Percentiles rank a stretch among this genome's conserved stretches.
phyloP scores from a whole-genome alignment of 805 yeast genomes.

The Hermanozyma aechmeae region DNA sequence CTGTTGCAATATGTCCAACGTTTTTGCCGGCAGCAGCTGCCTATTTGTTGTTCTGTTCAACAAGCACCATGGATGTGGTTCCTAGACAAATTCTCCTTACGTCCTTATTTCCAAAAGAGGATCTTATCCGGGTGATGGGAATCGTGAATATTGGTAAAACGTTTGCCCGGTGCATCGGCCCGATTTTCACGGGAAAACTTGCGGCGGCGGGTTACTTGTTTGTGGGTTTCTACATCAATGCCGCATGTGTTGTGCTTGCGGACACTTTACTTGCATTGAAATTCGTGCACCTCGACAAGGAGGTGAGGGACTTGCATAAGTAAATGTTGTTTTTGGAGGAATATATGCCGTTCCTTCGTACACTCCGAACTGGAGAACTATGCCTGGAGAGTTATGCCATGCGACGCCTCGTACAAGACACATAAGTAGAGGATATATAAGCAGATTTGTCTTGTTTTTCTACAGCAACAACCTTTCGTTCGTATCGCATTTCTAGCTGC shows the following conservation, averaged over 20 bases:
- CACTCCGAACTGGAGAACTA: too few relatives aligned
- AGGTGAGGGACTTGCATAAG: slow-evolving; percentile 11
- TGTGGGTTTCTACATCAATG: slow-evolving; percentile 44
- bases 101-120: slow-evolving; percentile 50
- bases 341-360: not conserved
- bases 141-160: slow-evolving; percentile 82
- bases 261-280: slow-evolving; percentile 35
- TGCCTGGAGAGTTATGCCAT: too few relatives aligned
- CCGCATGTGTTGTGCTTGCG: slow-evolving; percentile 41
- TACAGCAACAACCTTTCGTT: too few relatives aligned
- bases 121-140: slow-evolving; percentile 73
- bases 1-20: slow-evolving; percentile 17
- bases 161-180: slow-evolving; percentile 75
- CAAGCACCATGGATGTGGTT: slow-evolving; percentile 82
- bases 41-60: slow-evolving; percentile 38
- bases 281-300: slow-evolving; percentile 32
- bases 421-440: too few relatives aligned
- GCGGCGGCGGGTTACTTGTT: slow-evolving; percentile 43
- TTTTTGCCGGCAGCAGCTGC: slow-evolving; percentile 40
- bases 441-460: too few relatives aligned
- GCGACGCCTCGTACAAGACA: too few relatives aligned
- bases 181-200: slow-evolving; percentile 65
- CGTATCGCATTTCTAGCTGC: too few relatives aligned
- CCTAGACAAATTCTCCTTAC: slow-evolving; percentile 80
- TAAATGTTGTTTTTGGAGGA: not conserved